Evolutionary conservation across 1,284 basidiomycete genomes (phyloP).

Genomic region (Austropuccinia psidii): DNA sequence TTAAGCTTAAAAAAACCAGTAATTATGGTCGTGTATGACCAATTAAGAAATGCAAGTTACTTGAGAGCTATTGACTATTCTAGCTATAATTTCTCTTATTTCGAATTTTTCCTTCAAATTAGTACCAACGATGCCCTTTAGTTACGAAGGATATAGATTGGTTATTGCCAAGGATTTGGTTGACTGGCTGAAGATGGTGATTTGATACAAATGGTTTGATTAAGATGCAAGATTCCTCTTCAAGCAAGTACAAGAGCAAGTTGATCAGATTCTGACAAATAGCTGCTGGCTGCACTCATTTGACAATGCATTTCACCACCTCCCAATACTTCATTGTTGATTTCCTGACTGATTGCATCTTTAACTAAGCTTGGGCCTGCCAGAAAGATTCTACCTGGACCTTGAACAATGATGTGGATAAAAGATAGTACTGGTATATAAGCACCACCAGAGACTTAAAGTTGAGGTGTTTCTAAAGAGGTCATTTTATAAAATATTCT

Average conservation of each 20-base stretch:
- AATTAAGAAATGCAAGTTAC: not conserved
- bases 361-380: slow-evolving; percentile 91
- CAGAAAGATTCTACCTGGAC: slow-evolving; percentile 91
- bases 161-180: slow-evolving; percentile 57
- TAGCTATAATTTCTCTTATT: slow-evolving; percentile 85
- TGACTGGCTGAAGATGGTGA: not conserved
- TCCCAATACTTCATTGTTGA: slow-evolving; percentile 84
- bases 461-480: slow-evolving; percentile 78
- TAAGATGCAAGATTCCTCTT: slow-evolving; percentile 70
- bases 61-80: slow-evolving; percentile 76
- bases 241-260: slow-evolving; percentile 79
- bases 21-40: slow-evolving; percentile 77
- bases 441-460: slow-evolving; percentile 75
- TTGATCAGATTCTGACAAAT: slow-evolving; percentile 76
- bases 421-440: slow-evolving; percentile 97
- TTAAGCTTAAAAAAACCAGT: slow-evolving; percentile 57
- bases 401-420: slow-evolving; percentile 85
- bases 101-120: slow-evolving; percentile 81
- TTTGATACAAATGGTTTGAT: slow-evolving; percentile 36
- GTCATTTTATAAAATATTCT: slow-evolving; percentile 95
- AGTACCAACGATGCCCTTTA: slow-evolving; percentile 84
- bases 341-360: slow-evolving; percentile 85
- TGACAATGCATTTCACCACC: slow-evolving; percentile 86
- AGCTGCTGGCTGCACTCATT: slow-evolving; percentile 88
- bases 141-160: slow-evolving; percentile 69